Base-by-base conservation (phyloP, 176 grass and related monocot species). In the Musa itinerans region DNA sequence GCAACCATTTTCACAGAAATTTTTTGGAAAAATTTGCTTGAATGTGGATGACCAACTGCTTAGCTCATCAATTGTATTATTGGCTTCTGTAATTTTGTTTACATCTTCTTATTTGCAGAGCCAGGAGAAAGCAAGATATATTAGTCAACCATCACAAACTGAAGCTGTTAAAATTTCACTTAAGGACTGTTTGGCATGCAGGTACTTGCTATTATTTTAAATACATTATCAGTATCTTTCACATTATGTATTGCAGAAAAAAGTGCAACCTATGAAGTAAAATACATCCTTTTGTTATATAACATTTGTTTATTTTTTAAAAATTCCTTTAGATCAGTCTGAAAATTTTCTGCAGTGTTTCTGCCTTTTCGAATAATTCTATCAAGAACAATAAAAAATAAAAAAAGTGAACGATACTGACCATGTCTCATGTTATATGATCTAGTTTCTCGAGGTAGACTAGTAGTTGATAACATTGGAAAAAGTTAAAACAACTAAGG, bases 171-270 rank as follows among this genome's bases (percentile, higher is more conserved):
- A 90, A 71, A 98, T 98, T 89, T 98, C 95, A 48, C 86, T 98
- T 1, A 98, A 98, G 73, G 95, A 98, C 69, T 98, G 95, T 71
- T 78, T 98, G 70, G 95, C 90, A 77, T 98, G 95, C 90, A 98
- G 95, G 95, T 98, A 68, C 12, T n/a, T 59, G 5, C 0, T 19
- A 75, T 59, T 11, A 54, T 23, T 70, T 8, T 50, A 50, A n/a
- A 70, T 50, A 15, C 43, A 43, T 17, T 1, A 20, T 9, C 15
- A n/a, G 0, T 10, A 52, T 70, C 21, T 20, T 10, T 61, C 57
- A 59, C n/a, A 17, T 34, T 4, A 34, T 34, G 34, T 34, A 34
- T 34, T 34, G 34, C 34, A 34, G 34, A 34, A 5, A 5, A 34
- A 34, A 34, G 34, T 34, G 34, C 34, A 43, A 6, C 34, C 34